phyloP scores from a whole-genome alignment of 495 filamentous ascomycete genomes.

The Lindgomyces ingoldianus region DNA sequence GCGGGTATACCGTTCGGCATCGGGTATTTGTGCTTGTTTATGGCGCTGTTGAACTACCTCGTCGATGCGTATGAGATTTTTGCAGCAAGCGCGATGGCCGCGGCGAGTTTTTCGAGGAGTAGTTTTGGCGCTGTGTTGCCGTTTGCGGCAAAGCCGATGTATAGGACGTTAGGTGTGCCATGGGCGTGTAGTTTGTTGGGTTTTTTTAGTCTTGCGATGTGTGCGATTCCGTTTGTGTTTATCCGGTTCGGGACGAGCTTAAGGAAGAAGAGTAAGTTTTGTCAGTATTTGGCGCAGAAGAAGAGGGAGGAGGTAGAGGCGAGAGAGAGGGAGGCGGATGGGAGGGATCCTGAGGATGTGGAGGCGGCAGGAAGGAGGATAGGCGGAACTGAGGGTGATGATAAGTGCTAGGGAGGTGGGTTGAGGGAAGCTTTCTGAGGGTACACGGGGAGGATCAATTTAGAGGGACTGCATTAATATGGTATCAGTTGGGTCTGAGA shows the following conservation, averaged over 20 bases:
- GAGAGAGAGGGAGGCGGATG: constrained; percentile 25
- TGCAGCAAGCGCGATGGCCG: constrained; percentile 70
- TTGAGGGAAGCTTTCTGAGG: too few species aligned
- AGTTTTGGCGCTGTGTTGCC: constrained; percentile 65
- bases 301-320: constrained; percentile 38
- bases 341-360: constrained; percentile 4
- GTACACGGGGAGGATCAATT: too few species aligned
- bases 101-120: constrained; percentile 60
- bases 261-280: constrained; percentile 46
- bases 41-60: constrained; percentile 71
- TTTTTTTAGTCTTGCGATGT: constrained; percentile 43
- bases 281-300: constrained; percentile 44
- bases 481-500: too few species aligned
- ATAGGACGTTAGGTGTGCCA: constrained; percentile 41
- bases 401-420: background rate
- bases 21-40: constrained; percentile 67
- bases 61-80: constrained; percentile 76
- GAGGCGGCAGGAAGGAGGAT: background rate
- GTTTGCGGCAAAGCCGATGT: constrained; percentile 47
- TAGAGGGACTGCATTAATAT: too few species aligned
- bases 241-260: constrained; percentile 43
- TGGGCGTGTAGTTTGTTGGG: constrained; percentile 48
- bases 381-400: background rate
- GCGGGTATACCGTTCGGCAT: constrained; percentile 69
- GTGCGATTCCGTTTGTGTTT: constrained; percentile 48